Percentiles rank a stretch among this genome's conserved stretches.
phyloP scores from a whole-genome alignment of 352 stramenopile genomes.

The Pythium aquatile region DNA sequence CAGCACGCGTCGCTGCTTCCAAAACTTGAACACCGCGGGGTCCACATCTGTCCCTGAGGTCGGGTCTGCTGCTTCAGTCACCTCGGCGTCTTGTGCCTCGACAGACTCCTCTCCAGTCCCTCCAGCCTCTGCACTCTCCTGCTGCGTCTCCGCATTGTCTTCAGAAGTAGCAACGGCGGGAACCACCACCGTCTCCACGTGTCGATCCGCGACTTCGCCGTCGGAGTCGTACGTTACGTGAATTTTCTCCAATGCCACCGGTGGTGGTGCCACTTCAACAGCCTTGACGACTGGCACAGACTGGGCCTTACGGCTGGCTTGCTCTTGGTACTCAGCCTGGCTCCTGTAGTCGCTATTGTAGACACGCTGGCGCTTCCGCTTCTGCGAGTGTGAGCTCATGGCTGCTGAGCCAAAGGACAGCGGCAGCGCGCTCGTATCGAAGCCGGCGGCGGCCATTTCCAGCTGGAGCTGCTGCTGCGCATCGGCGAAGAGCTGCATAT shows the following conservation, averaged over 20 bases:
- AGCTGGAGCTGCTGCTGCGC: slow-evolving; percentile 50
- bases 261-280: background rate
- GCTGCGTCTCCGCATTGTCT: slow-evolving; percentile 6
- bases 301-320: background rate
- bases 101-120: background rate
- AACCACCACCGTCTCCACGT: slow-evolving; percentile 43
- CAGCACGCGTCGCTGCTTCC: slow-evolving; percentile 80
- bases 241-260: slow-evolving; percentile 39
- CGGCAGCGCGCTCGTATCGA: slow-evolving; percentile 44
- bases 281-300: background rate
- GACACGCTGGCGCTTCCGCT: slow-evolving; percentile 17
- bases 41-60: slow-evolving; percentile 27
- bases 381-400: slow-evolving; percentile 6
- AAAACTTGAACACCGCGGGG: slow-evolving; percentile 83
- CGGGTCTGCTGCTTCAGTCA: background rate
- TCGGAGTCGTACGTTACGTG: slow-evolving; percentile 69
- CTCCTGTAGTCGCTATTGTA: background rate
- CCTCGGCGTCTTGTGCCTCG: background rate
- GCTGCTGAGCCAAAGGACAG: slow-evolving; percentile 49
- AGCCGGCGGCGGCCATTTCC: slow-evolving; percentile 60
- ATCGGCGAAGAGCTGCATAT: slow-evolving; percentile 42
- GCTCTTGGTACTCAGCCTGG: background rate
- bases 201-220: slow-evolving; percentile 46
- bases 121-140: background rate
- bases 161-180: slow-evolving; percentile 3